Conservation (phyloP, 108 stramenopile species). For the Heterococcus sp. region DNA sequence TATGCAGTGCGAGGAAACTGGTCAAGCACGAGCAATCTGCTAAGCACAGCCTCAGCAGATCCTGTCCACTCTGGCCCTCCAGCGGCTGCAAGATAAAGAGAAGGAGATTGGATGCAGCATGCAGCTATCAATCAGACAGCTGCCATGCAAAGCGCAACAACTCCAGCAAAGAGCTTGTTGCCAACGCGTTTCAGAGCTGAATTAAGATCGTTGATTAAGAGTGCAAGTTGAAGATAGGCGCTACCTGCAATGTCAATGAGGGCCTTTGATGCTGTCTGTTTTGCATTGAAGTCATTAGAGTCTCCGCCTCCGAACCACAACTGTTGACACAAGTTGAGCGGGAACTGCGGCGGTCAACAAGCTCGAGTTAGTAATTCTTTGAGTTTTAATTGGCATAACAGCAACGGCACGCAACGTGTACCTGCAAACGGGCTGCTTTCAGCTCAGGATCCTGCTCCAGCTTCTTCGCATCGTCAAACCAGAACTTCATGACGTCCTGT, state of each 20-base stretch:
- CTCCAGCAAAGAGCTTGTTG: not conserved
- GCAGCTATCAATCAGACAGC: not conserved
- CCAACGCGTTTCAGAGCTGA: not conserved
- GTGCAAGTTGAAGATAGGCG: too few species aligned
- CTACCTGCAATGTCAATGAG: slow-evolving; percentile 3
- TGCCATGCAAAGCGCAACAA: not conserved
- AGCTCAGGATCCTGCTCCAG: not conserved
- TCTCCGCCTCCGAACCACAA: not conserved
- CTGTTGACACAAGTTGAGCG: too few species aligned
- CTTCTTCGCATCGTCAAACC: not conserved
- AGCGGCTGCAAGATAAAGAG: not conserved
- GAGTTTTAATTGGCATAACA: too few species aligned
- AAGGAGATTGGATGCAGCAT: not conserved
- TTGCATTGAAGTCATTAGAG: slow-evolving; percentile 4
- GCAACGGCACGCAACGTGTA: not conserved
- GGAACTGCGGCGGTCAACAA: too few species aligned
- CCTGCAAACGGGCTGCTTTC: not conserved
- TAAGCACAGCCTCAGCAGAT: slow-evolving; percentile 1
- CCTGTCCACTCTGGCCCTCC: slow-evolving; percentile 16
- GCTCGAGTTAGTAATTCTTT: too few species aligned
- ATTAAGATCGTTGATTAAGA: not conserved
- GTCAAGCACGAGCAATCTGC: slow-evolving; percentile 10
- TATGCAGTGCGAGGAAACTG: slow-evolving; percentile 35
- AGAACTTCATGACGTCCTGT: not conserved
- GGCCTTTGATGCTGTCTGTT: slow-evolving; percentile 3